A percentile compares a stretch with the other conserved stretches of the same genome.
phyloP scores from a whole-genome alignment of 176 grass and related monocot genomes.

The Musa schizocarpa region DNA sequence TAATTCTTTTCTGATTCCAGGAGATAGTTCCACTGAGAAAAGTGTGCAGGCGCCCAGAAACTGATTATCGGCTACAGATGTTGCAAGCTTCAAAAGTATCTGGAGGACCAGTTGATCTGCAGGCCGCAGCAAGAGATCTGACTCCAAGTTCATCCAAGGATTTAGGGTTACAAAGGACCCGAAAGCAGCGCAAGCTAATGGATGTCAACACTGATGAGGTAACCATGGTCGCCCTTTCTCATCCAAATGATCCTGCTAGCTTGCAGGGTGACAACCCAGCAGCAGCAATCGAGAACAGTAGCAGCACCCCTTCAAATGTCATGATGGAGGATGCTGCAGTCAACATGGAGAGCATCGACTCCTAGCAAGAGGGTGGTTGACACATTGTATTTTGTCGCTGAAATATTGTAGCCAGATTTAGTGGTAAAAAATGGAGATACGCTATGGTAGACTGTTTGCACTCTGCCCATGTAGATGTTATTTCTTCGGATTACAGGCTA shows the following conservation, averaged over 20 bases:
- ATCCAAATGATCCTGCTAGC: slow-evolving; percentile 19
- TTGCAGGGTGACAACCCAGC: slow-evolving; percentile 5
- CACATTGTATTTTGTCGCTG: too few species aligned
- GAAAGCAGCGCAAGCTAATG: slow-evolving; percentile 59
- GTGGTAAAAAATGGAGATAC: too few species aligned
- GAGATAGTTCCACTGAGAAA: slow-evolving; percentile 98
- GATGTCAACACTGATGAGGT: slow-evolving; percentile 62
- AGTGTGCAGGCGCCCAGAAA: slow-evolving; percentile 97
- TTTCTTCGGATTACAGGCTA: too few species aligned
- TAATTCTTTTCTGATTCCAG: slow-evolving; percentile 16
- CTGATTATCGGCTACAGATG: slow-evolving; percentile 87
- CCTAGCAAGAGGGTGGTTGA: slow-evolving; percentile 10
- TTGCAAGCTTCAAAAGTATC: slow-evolving; percentile 57
- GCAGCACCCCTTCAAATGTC: slow-evolving; percentile 26
- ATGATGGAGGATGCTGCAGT: slow-evolving; percentile 20
- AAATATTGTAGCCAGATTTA: too few species aligned
- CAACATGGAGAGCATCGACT: slow-evolving; percentile 15
- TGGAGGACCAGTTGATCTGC: slow-evolving; percentile 34
- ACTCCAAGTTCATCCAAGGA: slow-evolving; percentile 17
- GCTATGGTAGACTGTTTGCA: too few species aligned
- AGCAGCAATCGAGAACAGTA: slow-evolving; percentile 1
- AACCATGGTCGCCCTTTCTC: slow-evolving; percentile 18
- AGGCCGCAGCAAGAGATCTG: slow-evolving; percentile 23
- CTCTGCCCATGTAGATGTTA: too few species aligned
- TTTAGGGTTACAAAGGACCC: slow-evolving; percentile 24